A percentile compares a stretch with the other conserved stretches of the same genome.
Conservation (phyloP, 768 basidiomycete genomes). For the Pholiota microspora region DNA sequence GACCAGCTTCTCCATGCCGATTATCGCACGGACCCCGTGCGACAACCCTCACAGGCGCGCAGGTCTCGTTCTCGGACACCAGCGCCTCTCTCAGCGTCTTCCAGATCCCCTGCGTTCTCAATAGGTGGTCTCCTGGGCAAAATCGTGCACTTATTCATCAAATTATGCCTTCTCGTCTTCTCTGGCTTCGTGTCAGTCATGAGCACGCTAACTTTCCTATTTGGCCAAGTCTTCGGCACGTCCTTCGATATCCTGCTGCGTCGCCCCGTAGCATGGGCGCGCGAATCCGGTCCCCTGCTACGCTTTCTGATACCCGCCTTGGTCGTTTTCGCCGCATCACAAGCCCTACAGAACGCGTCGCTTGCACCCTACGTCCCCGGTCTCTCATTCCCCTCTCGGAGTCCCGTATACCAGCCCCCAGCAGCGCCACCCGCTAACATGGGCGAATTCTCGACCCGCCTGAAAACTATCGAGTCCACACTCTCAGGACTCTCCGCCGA, state of each 20-base stretch:
- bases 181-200: conserved; percentile 28
- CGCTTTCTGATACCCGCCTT: conserved; percentile 44
- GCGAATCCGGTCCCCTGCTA: conserved; percentile 28
- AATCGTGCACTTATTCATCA: conserved; percentile 31
- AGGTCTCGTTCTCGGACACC: conserved; percentile 30
- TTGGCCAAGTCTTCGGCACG: conserved; percentile 49
- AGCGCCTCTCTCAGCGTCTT: conserved; percentile 22
- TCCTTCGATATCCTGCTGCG: conserved; percentile 45
- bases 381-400: conserved; percentile 23
- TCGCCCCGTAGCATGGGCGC: conserved; percentile 43
- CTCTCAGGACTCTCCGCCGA: conserved; percentile 60
- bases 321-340: conserved; percentile 44
- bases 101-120: conserved; percentile 27
- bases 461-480: conserved; percentile 62
- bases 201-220: conserved; percentile 36
- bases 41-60: conserved; percentile 20
- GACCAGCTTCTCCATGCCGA: conserved; percentile 19
- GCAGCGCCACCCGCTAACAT: conserved; percentile 63
- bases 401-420: conserved; percentile 48
- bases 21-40: conserved; percentile 17
- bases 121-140: conserved; percentile 44
- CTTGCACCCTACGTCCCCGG: conserved; percentile 31
- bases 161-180: conserved; percentile 20
- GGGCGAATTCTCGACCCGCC: conserved; percentile 59
- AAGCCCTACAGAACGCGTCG: conserved; percentile 37